A percentile compares a stretch with the other conserved stretches of the same genome.
Evolutionary conservation across 1,139 yeast genomes (phyloP).

Genomic region (Zygoascus meyerae): DNA sequence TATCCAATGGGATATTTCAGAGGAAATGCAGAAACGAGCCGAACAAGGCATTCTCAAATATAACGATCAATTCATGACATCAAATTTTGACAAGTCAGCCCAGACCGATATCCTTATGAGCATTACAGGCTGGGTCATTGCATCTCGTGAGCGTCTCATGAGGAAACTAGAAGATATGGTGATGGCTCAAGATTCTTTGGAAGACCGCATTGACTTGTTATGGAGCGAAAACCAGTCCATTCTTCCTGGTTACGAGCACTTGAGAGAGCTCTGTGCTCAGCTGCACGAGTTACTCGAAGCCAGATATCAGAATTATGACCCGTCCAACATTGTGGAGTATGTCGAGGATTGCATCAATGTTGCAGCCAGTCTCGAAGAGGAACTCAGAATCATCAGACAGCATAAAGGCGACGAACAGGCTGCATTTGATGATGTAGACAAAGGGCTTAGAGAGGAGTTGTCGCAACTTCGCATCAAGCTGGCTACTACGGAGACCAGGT

Average conservation of each 20-base stretch:
- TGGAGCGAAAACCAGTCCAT: not conserved
- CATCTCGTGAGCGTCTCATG: slow-evolving; percentile 5
- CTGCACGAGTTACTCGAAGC: slow-evolving; percentile 1
- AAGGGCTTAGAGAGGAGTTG: not conserved
- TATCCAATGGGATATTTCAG: slow-evolving; percentile 7
- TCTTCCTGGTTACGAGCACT: slow-evolving; percentile 2
- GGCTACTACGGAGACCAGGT: not conserved
- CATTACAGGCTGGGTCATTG: slow-evolving; percentile 4
- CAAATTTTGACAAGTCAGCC: slow-evolving; percentile 1
- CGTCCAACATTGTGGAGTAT: slow-evolving; percentile 1
- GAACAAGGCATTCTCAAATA: not conserved
- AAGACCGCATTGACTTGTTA: not conserved
- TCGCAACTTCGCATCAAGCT: not conserved
- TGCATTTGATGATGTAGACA: not conserved
- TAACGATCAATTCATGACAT: slow-evolving; percentile 1
- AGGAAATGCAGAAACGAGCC: slow-evolving; percentile 3
- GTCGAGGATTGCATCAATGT: slow-evolving; percentile 6
- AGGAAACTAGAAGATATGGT: slow-evolving; percentile 3
- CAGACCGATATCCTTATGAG: slow-evolving; percentile 6
- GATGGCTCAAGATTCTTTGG: not conserved
- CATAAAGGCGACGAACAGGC: not conserved
- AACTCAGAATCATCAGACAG: not conserved
- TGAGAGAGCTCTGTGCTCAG: not conserved
- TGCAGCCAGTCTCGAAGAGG: slow-evolving; percentile 3
- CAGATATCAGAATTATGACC: not conserved